Evolutionary conservation across 495 filamentous ascomycete genomes (phyloP).

Genomic region (Aspergillus steynii): DNA sequence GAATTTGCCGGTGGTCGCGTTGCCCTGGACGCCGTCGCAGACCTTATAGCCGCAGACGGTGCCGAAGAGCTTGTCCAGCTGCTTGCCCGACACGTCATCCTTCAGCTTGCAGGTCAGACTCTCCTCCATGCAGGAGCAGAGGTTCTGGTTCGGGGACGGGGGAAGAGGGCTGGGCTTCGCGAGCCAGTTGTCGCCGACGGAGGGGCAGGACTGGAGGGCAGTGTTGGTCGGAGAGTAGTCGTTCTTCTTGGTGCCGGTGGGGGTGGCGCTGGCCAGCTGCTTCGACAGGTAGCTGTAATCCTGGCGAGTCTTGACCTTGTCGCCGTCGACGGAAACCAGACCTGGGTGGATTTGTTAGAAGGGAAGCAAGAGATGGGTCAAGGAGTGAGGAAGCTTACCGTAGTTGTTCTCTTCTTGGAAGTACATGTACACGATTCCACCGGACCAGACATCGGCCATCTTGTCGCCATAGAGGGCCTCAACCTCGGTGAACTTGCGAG

Average conservation of each 20-base stretch:
- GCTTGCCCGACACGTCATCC: slow-evolving; percentile 44
- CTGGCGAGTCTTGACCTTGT: slow-evolving; percentile 54
- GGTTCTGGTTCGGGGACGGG: slow-evolving; percentile 73
- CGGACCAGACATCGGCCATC: slow-evolving; percentile 86
- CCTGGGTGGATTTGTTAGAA: slow-evolving; percentile 27
- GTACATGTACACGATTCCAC: slow-evolving; percentile 96
- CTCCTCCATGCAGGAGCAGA: slow-evolving; percentile 80
- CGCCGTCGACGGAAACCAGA: slow-evolving; percentile 63
- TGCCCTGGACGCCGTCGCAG: slow-evolving; percentile 71
- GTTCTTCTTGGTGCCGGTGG: slow-evolving; percentile 58
- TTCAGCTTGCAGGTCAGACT: slow-evolving; percentile 66
- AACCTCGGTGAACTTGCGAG: slow-evolving; percentile 82
- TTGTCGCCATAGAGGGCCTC: slow-evolving; percentile 70
- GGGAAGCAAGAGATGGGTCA: background rate
- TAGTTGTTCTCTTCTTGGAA: slow-evolving; percentile 87
- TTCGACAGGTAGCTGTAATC: slow-evolving; percentile 74
- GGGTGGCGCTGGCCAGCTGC: slow-evolving; percentile 65
- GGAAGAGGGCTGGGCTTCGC: slow-evolving; percentile 66
- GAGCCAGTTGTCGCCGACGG: slow-evolving; percentile 60
- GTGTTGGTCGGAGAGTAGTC: slow-evolving; percentile 76
- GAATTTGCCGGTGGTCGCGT: slow-evolving; percentile 71
- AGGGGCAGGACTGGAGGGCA: slow-evolving; percentile 66
- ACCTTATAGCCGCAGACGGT: slow-evolving; percentile 67
- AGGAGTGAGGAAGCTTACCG: slow-evolving; percentile 46
- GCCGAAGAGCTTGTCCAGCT: slow-evolving; percentile 67